Evolutionary conservation across 2,329 filamentous ascomycete genomes (phyloP), one percentile per base, ranked within the genome.

Genomic region (Hyphodiscus sp.): DNA sequence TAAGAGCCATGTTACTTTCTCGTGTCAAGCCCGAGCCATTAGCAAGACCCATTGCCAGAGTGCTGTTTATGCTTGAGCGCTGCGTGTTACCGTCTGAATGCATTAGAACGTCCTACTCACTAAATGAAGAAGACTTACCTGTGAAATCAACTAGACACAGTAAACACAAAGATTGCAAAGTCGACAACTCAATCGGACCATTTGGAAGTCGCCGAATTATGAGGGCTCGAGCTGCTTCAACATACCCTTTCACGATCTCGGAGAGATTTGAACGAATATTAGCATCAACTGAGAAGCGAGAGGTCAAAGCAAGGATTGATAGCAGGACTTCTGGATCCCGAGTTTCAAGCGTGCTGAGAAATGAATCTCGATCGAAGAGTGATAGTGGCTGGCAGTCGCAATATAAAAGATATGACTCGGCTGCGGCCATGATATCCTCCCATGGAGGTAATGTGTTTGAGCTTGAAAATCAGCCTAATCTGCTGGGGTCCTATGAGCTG

Each of bases 351-450:
- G 67, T 73, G 6, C 63, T 56, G 9, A 76, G 51, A 55, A 79
- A 76, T 1, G 58, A 67, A 3, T 67, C 64, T 11, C 68, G 60
- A 18, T 71, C 65, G 49, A 80, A 79, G 0, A 80, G 64, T 16
- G 72, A 71, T 20, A 80, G 65, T 6, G 76, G 76, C 49, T 80
- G 77, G 20, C 71, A 74, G 50, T 79, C 73, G 51, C 75, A 76
- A 57, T 74, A 78, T 4, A 68, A 60, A 2, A 77, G 58, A 58
- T 78, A 80, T 1, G 71, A 61, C 45, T 73, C 67, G 13, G 71
- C 72, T 15, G 73, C 63, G 5, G 64, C 62, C 9, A 68, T 52
- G 6, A 75, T 67, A 20, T 70, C 65, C 29, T 73, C 69, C 67
- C 67, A 70, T 2, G 70, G 57, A 18, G 73, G 72, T 33, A 73